Percentiles rank a stretch among this genome's conserved stretches.
These are phyloP conservation scores for Quercus agrifolia DNA, from an alignment of 306 rosid species.

Conservation along the genomic window DNA sequence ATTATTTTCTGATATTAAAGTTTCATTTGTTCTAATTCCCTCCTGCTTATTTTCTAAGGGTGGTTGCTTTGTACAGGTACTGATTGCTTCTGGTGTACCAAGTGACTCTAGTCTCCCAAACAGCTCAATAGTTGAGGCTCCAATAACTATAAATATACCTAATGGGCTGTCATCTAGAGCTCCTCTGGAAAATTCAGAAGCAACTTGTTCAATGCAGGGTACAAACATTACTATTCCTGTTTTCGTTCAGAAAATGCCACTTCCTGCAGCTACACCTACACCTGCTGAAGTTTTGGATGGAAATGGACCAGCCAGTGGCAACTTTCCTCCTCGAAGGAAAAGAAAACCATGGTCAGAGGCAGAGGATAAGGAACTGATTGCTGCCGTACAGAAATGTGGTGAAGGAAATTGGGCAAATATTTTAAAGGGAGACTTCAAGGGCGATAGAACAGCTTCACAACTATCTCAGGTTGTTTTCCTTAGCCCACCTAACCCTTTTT, in stretches of 20 bases:
- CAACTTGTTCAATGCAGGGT: conserved; percentile 49
- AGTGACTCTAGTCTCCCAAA: conserved; percentile 51
- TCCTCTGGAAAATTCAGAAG: conserved; percentile 36
- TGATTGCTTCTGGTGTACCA: conserved; percentile 63
- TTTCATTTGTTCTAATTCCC: conserved; percentile 12
- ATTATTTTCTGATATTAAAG: background rate
- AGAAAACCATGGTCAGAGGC: conserved; percentile 88
- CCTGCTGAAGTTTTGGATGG: conserved; percentile 53
- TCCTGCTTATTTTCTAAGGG: background rate
- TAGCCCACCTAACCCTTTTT: conserved; percentile 7
- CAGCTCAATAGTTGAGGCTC: conserved; percentile 81
- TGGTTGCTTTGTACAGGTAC: conserved; percentile 53
- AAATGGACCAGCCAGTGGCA: conserved; percentile 42
- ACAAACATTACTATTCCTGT: conserved; percentile 61
- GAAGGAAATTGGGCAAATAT: conserved; percentile 96
- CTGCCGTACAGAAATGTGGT: conserved; percentile 73
- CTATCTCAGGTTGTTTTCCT: conserved; percentile 72
- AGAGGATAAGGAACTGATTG: conserved; percentile 74
- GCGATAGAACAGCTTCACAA: conserved; percentile 70
- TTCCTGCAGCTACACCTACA: conserved; percentile 38
- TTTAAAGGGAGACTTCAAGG: conserved; percentile 60
- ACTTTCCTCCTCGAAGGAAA: conserved; percentile 50
- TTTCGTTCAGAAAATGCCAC: conserved; percentile 68
- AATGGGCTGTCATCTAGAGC: conserved; percentile 41
- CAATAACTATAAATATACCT: conserved; percentile 66